Base-by-base conservation (phyloP, 2,329 filamentous ascomycete species). In the Colletotrichum euphorbiae region DNA sequence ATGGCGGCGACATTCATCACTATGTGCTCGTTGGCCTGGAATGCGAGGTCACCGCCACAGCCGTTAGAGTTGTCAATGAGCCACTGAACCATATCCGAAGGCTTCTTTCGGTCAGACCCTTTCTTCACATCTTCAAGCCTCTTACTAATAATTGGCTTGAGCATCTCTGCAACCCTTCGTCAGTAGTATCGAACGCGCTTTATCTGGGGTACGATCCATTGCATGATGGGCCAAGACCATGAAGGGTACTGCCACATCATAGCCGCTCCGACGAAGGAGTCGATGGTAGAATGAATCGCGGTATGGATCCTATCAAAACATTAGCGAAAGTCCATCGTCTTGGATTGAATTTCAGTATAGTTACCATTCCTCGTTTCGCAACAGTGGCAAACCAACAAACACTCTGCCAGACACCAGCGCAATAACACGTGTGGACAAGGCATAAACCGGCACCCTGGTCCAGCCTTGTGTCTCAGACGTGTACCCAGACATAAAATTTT, bases 31-130 rank as follows among this genome's bases (percentile, higher is more conserved):
- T 45, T 45, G 15, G 42, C 42, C n/a, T 45, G 42, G 6, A 45
- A 45, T 45, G 42, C 42, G 6, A 45, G 42, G 42, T 45, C 42
- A 17, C n/a, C 42, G 42, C 42, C 42, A 45, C 42, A 15, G 13
- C 42, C 42, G 8, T 45, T 45, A 11, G 42, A 45, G 42, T 45
- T 45, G 42, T 45, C 42, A 45, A 45, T 45, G 13, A 45, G 42
- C 42, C 42, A 45, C 42, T 45, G 42, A 45, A 45, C n/a, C 42
- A 45, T 45, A 19, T 45, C 42, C 42, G 42, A 45, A 45, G 42
- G 42, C 6, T 19, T 45, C n/a, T 45, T 45, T 15, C 42, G 15
- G 42, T 45, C n/a, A 1, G 13, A 19, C n/a, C 42, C 42, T 45
- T 17, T 45, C 42, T 45, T 45, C 42, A 9, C 42, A 8, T 45